A percentile compares a stretch with the other conserved stretches of the same genome.
Conservation (phyloP, 331 rosid species). For the Malus hybrid region DNA sequence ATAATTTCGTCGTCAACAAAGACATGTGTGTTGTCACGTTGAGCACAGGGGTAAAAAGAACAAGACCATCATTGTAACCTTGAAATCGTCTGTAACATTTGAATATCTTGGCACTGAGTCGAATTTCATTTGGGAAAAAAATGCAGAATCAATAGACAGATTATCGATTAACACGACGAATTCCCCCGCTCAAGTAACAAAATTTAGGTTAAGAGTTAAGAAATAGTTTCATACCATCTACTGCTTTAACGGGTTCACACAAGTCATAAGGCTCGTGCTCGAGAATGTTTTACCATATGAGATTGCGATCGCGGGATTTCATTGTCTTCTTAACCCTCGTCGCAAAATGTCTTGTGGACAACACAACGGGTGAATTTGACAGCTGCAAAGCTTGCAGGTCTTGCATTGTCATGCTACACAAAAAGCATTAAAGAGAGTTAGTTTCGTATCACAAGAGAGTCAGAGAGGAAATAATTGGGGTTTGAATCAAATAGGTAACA, state of each 20-base stretch:
- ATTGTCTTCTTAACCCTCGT: neutral
- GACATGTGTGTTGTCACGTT: neutral
- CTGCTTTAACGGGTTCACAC: too few relatives aligned
- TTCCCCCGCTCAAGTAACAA: neutral
- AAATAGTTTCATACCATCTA: neutral
- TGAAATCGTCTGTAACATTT: neutral
- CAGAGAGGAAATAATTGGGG: neutral
- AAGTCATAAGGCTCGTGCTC: neutral
- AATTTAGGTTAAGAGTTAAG: neutral
- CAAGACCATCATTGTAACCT: neutral
- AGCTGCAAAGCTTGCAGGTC: conserved; percentile 2
- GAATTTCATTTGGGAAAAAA: neutral
- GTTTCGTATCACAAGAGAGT: neutral
- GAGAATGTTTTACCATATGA: neutral
- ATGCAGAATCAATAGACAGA: neutral
- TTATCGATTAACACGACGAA: neutral
- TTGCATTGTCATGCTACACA: conserved; percentile 18
- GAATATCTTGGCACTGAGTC: neutral
- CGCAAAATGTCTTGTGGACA: neutral
- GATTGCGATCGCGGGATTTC: neutral
- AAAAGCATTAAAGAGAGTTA: neutral
- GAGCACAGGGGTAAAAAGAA: neutral
- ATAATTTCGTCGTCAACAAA: too few relatives aligned
- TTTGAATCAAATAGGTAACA: neutral
- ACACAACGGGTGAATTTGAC: neutral